These are phyloP conservation scores for Plantago rigida DNA, from an alignment of 305 asterid genomes.

Conservation along the genomic window DNA sequence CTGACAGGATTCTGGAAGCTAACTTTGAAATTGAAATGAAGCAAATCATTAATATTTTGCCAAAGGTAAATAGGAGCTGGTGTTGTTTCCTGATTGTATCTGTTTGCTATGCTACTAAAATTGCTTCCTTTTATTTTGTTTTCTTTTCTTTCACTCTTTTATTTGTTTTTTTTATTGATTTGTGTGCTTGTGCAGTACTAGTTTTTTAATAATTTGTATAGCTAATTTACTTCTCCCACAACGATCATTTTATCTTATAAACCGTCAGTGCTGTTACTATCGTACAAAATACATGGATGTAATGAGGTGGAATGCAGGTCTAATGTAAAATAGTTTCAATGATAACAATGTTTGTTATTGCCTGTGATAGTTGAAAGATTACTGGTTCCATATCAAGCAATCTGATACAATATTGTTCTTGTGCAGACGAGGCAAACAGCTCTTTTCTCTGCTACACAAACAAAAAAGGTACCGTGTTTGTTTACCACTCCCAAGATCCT, in stretches of 20 bases:
- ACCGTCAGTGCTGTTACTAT: too few relatives aligned
- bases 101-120: too few relatives aligned
- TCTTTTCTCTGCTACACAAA: slow-evolving; percentile 95
- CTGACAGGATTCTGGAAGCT: slow-evolving; percentile 86
- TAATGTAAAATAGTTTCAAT: too few relatives aligned
- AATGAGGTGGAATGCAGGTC: too few relatives aligned
- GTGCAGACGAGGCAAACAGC: slow-evolving; percentile 87
- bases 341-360: not conserved
- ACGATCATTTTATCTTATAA: too few relatives aligned
- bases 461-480: slow-evolving; percentile 58
- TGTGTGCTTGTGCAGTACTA: too few relatives aligned
- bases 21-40: slow-evolving; percentile 88
- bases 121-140: too few relatives aligned
- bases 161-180: too few relatives aligned
- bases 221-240: too few relatives aligned
- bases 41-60: slow-evolving; percentile 65
- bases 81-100: not conserved
- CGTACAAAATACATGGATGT: too few relatives aligned
- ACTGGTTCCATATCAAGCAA: slow-evolving; percentile 3
- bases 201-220: not conserved
- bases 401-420: slow-evolving; percentile 20
- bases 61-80: slow-evolving; percentile 51
- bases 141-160: too few relatives aligned
- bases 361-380: not conserved
- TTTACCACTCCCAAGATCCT: not conserved